phyloP scores from a whole-genome alignment of 106 monocot genomes.

The Phalaenopsis equestris region DNA sequence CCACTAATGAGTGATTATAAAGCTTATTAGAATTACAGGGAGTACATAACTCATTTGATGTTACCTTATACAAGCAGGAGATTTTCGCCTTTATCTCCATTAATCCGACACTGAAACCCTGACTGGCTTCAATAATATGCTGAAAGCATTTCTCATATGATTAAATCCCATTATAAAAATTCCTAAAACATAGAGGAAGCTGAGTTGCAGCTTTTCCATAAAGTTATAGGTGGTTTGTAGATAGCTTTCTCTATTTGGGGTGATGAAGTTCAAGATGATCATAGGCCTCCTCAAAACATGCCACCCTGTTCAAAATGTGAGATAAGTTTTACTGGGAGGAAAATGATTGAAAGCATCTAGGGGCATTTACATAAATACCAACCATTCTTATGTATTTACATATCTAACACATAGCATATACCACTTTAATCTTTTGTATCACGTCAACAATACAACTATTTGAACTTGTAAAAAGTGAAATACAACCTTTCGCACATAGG shows the following conservation, averaged over 20 bases:
- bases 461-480: too few species aligned
- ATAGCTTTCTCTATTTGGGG: constrained; percentile 12
- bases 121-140: constrained; percentile 35
- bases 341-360: background rate
- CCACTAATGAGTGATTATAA: background rate
- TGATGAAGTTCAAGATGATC: constrained; percentile 13
- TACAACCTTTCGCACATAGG: too few species aligned
- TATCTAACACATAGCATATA: too few species aligned
- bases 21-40: too few species aligned
- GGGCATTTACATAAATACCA: too few species aligned
- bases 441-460: too few species aligned
- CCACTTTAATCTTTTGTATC: too few species aligned
- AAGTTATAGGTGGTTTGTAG: constrained; percentile 33
- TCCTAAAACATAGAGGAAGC: constrained; percentile 71
- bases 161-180: constrained; percentile 64
- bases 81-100: background rate
- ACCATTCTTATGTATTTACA: too few species aligned
- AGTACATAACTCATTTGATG: too few species aligned
- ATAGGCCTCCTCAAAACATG: constrained; percentile 11
- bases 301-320: constrained; percentile 24
- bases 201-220: constrained; percentile 59
- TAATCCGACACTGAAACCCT: constrained; percentile 27
- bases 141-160: constrained; percentile 34
- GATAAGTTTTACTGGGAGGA: background rate
- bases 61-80: background rate